phyloP scores from a whole-genome alignment of 345 rosid species.

The Cardamine occulta region DNA sequence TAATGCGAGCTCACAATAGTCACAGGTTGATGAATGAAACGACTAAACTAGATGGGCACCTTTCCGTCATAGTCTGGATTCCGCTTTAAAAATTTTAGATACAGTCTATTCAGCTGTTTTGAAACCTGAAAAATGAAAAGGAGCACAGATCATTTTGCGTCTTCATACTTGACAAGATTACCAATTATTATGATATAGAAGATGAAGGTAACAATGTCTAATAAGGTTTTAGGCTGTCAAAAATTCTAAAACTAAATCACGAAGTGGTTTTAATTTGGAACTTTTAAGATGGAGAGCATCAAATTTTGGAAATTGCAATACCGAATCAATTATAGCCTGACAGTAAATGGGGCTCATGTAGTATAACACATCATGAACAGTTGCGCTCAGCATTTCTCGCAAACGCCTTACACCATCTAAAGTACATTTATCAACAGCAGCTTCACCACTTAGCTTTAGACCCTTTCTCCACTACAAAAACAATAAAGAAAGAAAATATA shows the following conservation, averaged over 20 bases:
- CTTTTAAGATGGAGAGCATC: not conserved
- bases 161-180: slow-evolving; percentile 5
- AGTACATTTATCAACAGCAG: slow-evolving; percentile 92
- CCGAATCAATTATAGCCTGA: slow-evolving; percentile 93
- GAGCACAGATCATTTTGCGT: not conserved
- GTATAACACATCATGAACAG: slow-evolving; percentile 94
- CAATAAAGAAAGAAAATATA: slow-evolving; percentile 12
- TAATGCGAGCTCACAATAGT: slow-evolving; percentile 17
- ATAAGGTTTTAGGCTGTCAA: not conserved
- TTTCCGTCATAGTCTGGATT: slow-evolving; percentile 96
- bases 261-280: slow-evolving; percentile 1
- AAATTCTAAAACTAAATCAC: slow-evolving; percentile 1
- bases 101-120: slow-evolving; percentile 77
- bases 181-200: not conserved
- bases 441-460: slow-evolving; percentile 93
- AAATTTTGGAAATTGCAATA: slow-evolving; percentile 35
- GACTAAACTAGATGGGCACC: slow-evolving; percentile 54
- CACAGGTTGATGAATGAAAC: slow-evolving; percentile 35
- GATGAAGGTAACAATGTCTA: slow-evolving; percentile 1
- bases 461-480: slow-evolving; percentile 91
- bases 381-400: slow-evolving; percentile 88
- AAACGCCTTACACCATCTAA: slow-evolving; percentile 93
- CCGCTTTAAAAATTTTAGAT: slow-evolving; percentile 75
- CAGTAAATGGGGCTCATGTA: slow-evolving; percentile 99
- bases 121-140: slow-evolving; percentile 65